These are phyloP conservation scores for Mycena latifolia DNA, from an alignment of 768 basidiomycete genomes.

Conservation along the genomic window DNA sequence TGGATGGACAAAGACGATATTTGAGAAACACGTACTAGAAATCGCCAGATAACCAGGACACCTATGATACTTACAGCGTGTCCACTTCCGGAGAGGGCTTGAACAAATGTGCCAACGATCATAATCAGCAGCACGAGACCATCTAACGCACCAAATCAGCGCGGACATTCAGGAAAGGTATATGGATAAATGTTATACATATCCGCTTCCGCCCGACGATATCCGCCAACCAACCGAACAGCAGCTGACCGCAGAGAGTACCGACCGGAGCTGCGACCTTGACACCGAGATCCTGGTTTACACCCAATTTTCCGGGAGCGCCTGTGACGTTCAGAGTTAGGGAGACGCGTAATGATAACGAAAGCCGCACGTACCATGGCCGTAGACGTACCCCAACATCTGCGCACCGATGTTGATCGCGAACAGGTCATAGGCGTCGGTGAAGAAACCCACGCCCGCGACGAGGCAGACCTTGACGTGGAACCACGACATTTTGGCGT, in stretches of 20 bases:
- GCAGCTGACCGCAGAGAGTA: constrained; percentile 78
- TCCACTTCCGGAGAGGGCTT: constrained; percentile 81
- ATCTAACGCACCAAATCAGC: constrained; percentile 49
- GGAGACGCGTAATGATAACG: too few species aligned
- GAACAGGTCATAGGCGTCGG: too few species aligned
- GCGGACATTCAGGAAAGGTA: neutral
- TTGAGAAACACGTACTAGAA: constrained; percentile 59
- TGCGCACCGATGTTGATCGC: too few species aligned
- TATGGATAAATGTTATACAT: constrained; percentile 66
- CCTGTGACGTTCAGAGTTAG: too few species aligned
- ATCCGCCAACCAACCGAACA: constrained; percentile 88
- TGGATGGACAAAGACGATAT: neutral
- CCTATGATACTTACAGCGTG: constrained; percentile 80
- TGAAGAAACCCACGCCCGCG: too few species aligned
- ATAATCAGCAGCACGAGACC: constrained; percentile 85
- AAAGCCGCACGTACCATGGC: too few species aligned
- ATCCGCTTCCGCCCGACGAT: constrained; percentile 81
- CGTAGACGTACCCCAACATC: too few species aligned
- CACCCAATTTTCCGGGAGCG: too few species aligned
- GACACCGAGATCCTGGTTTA: constrained; percentile 83
- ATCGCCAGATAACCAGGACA: constrained; percentile 85
- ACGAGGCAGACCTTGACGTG: too few species aligned
- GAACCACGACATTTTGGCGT: too few species aligned
- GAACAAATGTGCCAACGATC: constrained; percentile 82
- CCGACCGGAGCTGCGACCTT: constrained; percentile 85